Evolutionary conservation across 2,329 filamentous ascomycete genomes (phyloP), one percentile per base, ranked within the genome.

Genomic region (Colletotrichum eleusines): DNA sequence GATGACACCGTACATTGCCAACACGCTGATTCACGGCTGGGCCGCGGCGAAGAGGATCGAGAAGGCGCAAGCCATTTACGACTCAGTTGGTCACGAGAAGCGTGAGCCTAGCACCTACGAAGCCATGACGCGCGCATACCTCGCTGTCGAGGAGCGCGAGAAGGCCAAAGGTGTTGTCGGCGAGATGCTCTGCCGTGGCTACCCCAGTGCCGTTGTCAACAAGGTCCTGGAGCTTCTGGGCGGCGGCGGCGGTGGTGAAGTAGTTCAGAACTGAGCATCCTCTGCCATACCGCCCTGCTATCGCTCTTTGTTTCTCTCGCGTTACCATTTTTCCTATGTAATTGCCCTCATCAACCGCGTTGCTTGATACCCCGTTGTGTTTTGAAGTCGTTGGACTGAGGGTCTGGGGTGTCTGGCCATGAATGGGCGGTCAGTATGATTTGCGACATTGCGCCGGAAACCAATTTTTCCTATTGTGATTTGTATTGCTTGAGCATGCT

Each of bases 41-140:
- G 94, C 95, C 28, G 88, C 91, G 18, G 92, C 93, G 79, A 92
- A 92, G 81, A 88, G 97, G 73, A 92, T 98, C 54, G 82, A 84
- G 71, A 95, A 94, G 81, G 93, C 94, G 23, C 90, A 91, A 77
- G 84, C 87, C 31, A 90, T 98, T 72, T 99, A 97, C 79, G 88
- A 92, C 70, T 86, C 88, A n/a, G 91, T 99, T 4, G 89, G 91
- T 11, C 87, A 89, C 35, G 88, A 90, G 65, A 94, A 91, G 83
- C 91, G 96, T 68, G 96, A 99, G 84, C 96, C 96, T 4, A 98
- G 94, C 85, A 99, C 96, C 5, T 99, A 99, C 80, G 96, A 99
- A 83, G 95, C 95, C 50, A 99, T 99, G 96, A 97, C 95, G 6
- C 89, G 96, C 55, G 96, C 96, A 0, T 98, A 92, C 82, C 89